Percentiles rank a stretch among this genome's conserved stretches.
Evolutionary conservation across 495 filamentous ascomycete species (phyloP).

Genomic region (Mytilinidion resinicola): DNA sequence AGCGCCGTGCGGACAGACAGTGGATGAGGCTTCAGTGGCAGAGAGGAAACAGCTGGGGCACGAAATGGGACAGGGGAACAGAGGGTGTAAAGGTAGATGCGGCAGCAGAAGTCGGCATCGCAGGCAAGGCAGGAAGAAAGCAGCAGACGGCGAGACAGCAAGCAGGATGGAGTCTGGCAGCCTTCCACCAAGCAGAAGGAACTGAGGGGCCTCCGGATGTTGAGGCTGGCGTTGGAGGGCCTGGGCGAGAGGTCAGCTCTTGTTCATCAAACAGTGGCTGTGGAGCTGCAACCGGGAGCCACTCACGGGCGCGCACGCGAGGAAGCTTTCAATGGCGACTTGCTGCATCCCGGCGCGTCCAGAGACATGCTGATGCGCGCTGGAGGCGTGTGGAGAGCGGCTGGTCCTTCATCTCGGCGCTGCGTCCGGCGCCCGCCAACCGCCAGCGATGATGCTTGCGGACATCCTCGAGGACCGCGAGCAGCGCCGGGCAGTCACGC

Average conservation of each 20-base stretch:
- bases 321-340: too few relatives aligned
- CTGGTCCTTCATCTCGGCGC: too few relatives aligned
- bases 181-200: neutral
- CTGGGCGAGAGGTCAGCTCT: neutral
- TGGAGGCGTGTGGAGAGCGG: too few relatives aligned
- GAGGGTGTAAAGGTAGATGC: neutral
- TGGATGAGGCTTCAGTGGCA: neutral
- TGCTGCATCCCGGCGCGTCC: too few relatives aligned
- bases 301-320: too few relatives aligned
- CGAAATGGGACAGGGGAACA: neutral
- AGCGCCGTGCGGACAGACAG: neutral
- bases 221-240: neutral
- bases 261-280: slow-evolving; percentile 1
- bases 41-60: neutral
- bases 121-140: neutral
- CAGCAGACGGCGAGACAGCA: neutral
- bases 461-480: too few relatives aligned
- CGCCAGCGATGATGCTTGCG: too few relatives aligned
- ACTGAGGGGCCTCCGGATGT: neutral
- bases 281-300: too few relatives aligned
- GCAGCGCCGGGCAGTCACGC: too few relatives aligned
- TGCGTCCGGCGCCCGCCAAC: too few relatives aligned
- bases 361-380: too few relatives aligned
- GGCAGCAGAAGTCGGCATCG: neutral
- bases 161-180: neutral